Percentiles rank a stretch among this genome's conserved stretches.
Evolutionary conservation across 1,139 yeast genomes (phyloP).

Genomic region (Hemisphaericaspora subhashii): DNA sequence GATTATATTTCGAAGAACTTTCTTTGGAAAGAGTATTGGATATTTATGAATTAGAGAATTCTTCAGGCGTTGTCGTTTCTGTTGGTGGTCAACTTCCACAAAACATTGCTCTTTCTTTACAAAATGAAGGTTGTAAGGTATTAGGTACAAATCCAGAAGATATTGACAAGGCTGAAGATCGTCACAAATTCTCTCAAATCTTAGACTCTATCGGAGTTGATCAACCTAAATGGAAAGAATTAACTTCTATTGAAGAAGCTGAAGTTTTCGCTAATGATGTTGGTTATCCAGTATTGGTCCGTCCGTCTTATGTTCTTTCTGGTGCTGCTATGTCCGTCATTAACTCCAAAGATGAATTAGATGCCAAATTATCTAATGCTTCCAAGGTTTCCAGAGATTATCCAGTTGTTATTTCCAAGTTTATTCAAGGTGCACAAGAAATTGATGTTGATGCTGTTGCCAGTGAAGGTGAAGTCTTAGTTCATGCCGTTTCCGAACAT

Average conservation of each 20-base stretch:
- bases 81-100: conserved; percentile 99
- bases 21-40: conserved; percentile 96
- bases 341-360: conserved; percentile 73
- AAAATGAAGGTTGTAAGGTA: conserved; percentile 81
- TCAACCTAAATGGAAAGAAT: conserved; percentile 98
- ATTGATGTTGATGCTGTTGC: conserved; percentile 98
- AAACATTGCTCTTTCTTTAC: conserved; percentile 86
- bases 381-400: conserved; percentile 92
- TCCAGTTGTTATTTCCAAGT: conserved; percentile 96
- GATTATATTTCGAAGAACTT: conserved; percentile 93
- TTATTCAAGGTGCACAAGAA: conserved; percentile 93
- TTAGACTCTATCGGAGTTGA: conserved; percentile 88
- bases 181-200: conserved; percentile 95
- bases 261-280: conserved; percentile 81
- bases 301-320: conserved; percentile 95
- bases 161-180: conserved; percentile 96
- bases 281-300: conserved; percentile 92
- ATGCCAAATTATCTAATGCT: conserved; percentile 77
- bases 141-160: conserved; percentile 94
- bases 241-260: conserved; percentile 84
- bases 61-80: conserved; percentile 90
- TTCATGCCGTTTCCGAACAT: conserved; percentile 96
- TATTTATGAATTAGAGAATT: conserved; percentile 87
- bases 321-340: conserved; percentile 99
- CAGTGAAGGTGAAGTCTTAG: conserved; percentile 77